These are phyloP conservation scores for Pleurotus salmoneostramineus DNA, from an alignment of 768 basidiomycete genomes.

Conservation along the genomic window DNA sequence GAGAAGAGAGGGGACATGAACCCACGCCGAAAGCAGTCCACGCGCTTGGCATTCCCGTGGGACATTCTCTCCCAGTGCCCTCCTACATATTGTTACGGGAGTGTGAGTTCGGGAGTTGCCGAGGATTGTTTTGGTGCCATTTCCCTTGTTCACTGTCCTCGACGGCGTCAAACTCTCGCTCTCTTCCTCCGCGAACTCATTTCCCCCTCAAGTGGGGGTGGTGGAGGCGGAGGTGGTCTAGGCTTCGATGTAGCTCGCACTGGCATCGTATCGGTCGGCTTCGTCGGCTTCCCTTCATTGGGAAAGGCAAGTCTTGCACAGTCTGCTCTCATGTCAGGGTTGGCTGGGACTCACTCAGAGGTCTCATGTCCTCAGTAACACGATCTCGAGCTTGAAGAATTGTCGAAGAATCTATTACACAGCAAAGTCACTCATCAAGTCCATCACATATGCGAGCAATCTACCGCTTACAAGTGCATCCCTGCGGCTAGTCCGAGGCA, in stretches of 20 bases:
- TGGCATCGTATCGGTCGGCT: slow-evolving; percentile 95
- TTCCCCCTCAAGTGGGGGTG: slow-evolving; percentile 67
- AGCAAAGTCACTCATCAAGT: too few species aligned
- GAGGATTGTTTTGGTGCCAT: slow-evolving; percentile 17
- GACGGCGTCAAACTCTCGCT: slow-evolving; percentile 7
- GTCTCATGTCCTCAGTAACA: slow-evolving; percentile 41
- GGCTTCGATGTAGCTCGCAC: slow-evolving; percentile 99
- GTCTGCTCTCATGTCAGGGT: slow-evolving; percentile 93
- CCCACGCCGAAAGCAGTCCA: too few species aligned
- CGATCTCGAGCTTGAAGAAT: too few species aligned
- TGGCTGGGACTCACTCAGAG: slow-evolving; percentile 96
- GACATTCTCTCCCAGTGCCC: too few species aligned
- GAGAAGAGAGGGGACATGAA: too few species aligned
- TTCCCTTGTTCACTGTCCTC: too few species aligned
- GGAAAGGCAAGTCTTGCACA: slow-evolving; percentile 66
- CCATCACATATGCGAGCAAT: too few species aligned
- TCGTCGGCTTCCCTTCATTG: slow-evolving; percentile 90
- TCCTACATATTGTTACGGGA: too few species aligned
- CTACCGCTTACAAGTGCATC: too few species aligned
- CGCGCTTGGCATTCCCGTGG: too few species aligned
- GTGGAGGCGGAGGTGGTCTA: slow-evolving; percentile 83
- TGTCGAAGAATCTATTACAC: too few species aligned
- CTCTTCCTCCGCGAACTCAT: slow-evolving; percentile 92
- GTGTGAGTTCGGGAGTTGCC: slow-evolving; percentile 32
- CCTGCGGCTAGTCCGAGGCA: too few species aligned